phyloP scores from a whole-genome alignment of 2,329 filamentous ascomycete species.

The Leptographium wingfieldii region DNA sequence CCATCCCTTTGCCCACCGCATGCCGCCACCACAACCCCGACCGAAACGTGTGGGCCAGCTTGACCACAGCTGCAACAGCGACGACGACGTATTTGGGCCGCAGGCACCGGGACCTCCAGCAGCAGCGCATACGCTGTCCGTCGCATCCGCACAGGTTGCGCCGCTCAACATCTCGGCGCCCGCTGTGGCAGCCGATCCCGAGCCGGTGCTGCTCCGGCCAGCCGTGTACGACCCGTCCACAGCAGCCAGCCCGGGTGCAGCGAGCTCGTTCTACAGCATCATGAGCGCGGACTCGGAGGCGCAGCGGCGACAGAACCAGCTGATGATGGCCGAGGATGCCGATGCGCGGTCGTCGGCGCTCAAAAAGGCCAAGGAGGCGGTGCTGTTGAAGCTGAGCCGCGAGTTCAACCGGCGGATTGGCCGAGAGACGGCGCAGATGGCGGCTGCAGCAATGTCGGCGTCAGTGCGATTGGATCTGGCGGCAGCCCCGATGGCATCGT shows the following conservation, averaged over 20 bases:
- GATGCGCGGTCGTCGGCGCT: constrained; percentile 41
- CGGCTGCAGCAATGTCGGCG: constrained; percentile 3
- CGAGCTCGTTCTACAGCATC: constrained; percentile 2
- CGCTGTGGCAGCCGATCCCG: constrained; percentile 33
- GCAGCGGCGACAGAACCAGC: constrained; percentile 26
- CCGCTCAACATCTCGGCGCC: constrained; percentile 33
- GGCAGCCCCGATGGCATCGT: constrained; percentile 4
- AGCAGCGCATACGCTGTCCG: neutral
- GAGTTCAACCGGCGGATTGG: constrained; percentile 28
- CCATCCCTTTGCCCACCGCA: constrained; percentile 10
- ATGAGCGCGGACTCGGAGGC: constrained; percentile 38
- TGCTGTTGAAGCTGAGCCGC: constrained; percentile 44
- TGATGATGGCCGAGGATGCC: constrained; percentile 36
- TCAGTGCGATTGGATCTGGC: constrained; percentile 11
- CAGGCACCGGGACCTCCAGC: neutral
- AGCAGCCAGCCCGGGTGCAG: neutral
- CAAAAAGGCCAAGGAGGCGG: constrained; percentile 45
- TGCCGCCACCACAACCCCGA: constrained; percentile 8
- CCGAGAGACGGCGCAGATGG: constrained; percentile 8
- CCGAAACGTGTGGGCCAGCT: constrained; percentile 1
- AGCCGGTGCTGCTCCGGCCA: constrained; percentile 41
- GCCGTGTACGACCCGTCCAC: constrained; percentile 39
- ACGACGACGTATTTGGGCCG: constrained; percentile 12
- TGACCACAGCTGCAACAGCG: neutral
- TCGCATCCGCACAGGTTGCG: constrained; percentile 5